Evolutionary conservation across 2,329 filamentous ascomycete genomes (phyloP).

Genomic region (Trichoderma koningiopsis): DNA sequence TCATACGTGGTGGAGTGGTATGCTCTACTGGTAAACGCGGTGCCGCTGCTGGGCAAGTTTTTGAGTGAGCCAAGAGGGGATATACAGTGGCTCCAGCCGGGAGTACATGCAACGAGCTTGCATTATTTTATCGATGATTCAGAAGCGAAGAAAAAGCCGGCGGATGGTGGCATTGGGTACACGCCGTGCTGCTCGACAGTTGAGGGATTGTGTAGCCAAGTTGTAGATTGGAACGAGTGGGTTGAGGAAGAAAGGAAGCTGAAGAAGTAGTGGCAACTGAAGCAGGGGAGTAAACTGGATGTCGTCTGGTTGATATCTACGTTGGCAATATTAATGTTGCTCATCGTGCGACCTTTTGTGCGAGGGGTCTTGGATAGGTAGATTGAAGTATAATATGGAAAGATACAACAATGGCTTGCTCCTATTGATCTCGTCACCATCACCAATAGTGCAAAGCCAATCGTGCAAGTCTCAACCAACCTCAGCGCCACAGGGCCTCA

Average conservation of each 20-base stretch:
- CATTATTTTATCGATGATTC: constrained; percentile 44
- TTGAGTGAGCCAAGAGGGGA: constrained; percentile 40
- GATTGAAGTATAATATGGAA: not conserved
- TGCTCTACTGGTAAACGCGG: constrained; percentile 26
- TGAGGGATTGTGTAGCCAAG: constrained; percentile 46
- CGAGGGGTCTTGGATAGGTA: not conserved
- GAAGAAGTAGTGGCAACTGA: not conserved
- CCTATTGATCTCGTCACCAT: not conserved
- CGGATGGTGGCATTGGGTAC: constrained; percentile 49
- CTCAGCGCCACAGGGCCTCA: not conserved
- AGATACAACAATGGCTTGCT: no score
- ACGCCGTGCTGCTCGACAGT: constrained; percentile 41
- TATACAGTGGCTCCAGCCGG: constrained; percentile 45
- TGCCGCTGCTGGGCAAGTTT: constrained; percentile 32
- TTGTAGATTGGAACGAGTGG: constrained; percentile 45
- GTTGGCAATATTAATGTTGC: no score
- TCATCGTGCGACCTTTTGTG: not conserved
- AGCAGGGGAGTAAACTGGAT: no score
- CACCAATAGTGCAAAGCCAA: not conserved
- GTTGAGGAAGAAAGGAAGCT: not conserved
- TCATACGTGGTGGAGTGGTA: constrained; percentile 37
- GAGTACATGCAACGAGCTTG: constrained; percentile 40
- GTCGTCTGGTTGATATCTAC: not conserved
- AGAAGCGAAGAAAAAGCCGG: constrained; percentile 40
- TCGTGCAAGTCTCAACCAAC: not conserved